phyloP scores from a whole-genome alignment of 768 basidiomycete species.

The Mycena olivaceomarginata region DNA sequence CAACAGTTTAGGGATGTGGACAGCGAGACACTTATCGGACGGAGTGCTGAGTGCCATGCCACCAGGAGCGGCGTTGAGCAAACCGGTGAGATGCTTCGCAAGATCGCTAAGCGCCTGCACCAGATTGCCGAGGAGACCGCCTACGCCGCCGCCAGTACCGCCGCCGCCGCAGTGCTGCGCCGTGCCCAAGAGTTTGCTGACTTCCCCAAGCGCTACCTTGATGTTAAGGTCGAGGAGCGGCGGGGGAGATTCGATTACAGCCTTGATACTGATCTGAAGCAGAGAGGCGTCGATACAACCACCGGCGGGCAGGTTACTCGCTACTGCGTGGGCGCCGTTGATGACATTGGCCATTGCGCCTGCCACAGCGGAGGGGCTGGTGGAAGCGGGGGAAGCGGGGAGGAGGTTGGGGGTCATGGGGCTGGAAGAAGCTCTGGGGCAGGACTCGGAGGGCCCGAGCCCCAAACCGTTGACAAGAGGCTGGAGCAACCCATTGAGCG shows the following conservation, averaged over 20 bases:
- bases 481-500: neutral
- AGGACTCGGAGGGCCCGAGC: neutral
- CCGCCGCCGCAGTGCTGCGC: neutral
- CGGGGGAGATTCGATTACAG: neutral
- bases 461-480: constrained; percentile 12
- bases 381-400: neutral
- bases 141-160: neutral
- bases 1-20: constrained; percentile 15
- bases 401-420: too few species aligned
- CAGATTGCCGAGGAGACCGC: neutral
- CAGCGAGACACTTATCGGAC: constrained; percentile 11
- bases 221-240: neutral
- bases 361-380: neutral
- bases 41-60: constrained; percentile 20
- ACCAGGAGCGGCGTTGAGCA: neutral
- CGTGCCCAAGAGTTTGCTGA: neutral
- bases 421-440: neutral
- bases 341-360: neutral
- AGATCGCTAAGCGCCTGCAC: constrained; percentile 11
- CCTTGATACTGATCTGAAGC: neutral
- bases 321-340: neutral
- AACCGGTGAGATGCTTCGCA: neutral
- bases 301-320: neutral
- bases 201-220: neutral
- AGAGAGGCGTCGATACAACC: neutral